Conservation (phyloP, 169 alveolate genomes). For the Plasmodium gonderi region DNA sequence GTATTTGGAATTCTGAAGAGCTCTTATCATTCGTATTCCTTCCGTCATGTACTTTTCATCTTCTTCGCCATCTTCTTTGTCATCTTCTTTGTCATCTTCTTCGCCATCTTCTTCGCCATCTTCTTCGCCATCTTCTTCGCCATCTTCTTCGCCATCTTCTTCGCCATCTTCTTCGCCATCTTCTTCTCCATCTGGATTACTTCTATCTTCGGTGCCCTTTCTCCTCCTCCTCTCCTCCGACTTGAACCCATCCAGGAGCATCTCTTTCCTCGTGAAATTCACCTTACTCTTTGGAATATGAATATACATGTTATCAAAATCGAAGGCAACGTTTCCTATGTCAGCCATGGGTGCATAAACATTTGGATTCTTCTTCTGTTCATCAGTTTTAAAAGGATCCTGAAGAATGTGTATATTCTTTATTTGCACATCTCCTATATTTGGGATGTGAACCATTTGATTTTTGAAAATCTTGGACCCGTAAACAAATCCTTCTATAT, state of each 20-base stretch:
- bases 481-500: conserved; percentile 95
- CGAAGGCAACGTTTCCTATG: conserved; percentile 95
- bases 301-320: conserved; percentile 97
- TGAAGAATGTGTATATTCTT: conserved; percentile 81
- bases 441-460: conserved; percentile 91
- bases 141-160: conserved; percentile 17
- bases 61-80: conserved; percentile 10
- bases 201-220: conserved; percentile 6
- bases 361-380: conserved; percentile 74
- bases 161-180: conserved; percentile 12
- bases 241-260: conserved; percentile 20
- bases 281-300: conserved; percentile 96
- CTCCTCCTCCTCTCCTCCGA: conserved; percentile 61
- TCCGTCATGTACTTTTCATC: conserved; percentile 77
- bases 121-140: not conserved
- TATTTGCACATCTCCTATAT: conserved; percentile 91
- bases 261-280: conserved; percentile 88
- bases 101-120: conserved; percentile 28
- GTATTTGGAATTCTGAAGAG: conserved; percentile 81
- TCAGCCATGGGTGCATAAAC: conserved; percentile 98
- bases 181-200: conserved; percentile 42
- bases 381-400: conserved; percentile 91
- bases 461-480: conserved; percentile 92
- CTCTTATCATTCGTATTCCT: conserved; percentile 91
- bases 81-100: conserved; percentile 28